Base-by-base conservation (phyloP, 768 basidiomycete species). In the Podaxis sp. region DNA sequence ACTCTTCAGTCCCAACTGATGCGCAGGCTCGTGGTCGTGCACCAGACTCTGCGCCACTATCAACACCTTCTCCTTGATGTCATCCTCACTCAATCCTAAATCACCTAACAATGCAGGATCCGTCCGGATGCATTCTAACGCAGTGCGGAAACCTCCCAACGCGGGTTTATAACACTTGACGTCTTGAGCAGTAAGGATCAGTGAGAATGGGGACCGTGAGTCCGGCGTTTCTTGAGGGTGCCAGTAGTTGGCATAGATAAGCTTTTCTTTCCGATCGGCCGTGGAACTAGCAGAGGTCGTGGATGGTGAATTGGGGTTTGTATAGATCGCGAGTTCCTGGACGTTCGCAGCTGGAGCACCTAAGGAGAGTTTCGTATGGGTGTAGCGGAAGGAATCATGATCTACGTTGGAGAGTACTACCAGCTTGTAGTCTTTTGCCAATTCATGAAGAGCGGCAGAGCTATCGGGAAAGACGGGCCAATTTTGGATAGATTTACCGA, bases 351-450 rank as follows among this genome's bases (percentile, higher is more conserved):
- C 67, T 5, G 67, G 59, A 13, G 71, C 68, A 6, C 75, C 79
- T n/a, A 77, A 74, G 5, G 81, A 80, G 43, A 91, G 82, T 54
- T 79, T 78, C 19, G 75, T 73, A 52, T 86, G 85, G 0, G 89
- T 91, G 65, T 79, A 74, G 2, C 80, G 75, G 69, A 91, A 90
- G 36, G 88, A 87, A 24, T 67, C 69, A 61, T 80, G 80, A 66
- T 93, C 90, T 68, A 92, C 86, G 72, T 93, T 92, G 66, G 89
- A 91, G 41, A 92, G 79, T 4, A 91, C 87, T 63, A 86, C 80
- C 63, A 92, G 85, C 59, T 85, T 86, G 76, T 84, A 91, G 68
- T 82, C 81, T 60, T 79, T 77, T 40, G 87, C 79, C 56, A 92
- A 83, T 29, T 77, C 72, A 54, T 77, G 79, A 4, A 93, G 82